Percentiles rank a stretch among this genome's conserved stretches.
phyloP scores from a whole-genome alignment of 2,329 filamentous ascomycete species.

The Pseudogymnoascus sp. region DNA sequence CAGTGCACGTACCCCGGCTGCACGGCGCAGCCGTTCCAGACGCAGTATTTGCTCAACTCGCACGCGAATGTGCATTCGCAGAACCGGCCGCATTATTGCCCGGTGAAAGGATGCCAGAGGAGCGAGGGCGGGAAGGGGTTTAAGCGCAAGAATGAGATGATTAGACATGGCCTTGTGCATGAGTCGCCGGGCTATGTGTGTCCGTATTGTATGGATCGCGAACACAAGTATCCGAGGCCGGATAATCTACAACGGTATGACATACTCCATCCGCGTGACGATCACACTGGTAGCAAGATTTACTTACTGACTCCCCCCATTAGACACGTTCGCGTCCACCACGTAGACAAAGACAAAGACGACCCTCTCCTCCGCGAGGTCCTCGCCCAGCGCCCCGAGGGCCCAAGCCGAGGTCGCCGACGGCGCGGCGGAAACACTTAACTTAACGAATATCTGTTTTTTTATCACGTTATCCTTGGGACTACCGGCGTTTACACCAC shows the following conservation, averaged over 20 bases:
- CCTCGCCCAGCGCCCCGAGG: constrained; percentile 75
- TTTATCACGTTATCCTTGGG: not conserved
- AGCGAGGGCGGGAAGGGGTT: constrained; percentile 59
- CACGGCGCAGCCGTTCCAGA: constrained; percentile 66
- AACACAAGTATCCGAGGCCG: constrained; percentile 89
- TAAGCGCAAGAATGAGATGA: constrained; percentile 68
- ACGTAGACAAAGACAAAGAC: constrained; percentile 81
- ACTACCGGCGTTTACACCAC: not conserved
- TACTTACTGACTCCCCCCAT: not conserved
- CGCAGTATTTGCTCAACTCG: constrained; percentile 68
- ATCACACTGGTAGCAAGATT: not conserved
- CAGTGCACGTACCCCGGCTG: constrained; percentile 57
- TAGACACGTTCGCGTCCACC: constrained; percentile 89
- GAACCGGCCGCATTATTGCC: constrained; percentile 57
- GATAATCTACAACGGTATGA: constrained; percentile 86
- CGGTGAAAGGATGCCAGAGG: constrained; percentile 53
- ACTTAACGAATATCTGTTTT: not conserved
- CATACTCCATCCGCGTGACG: not conserved
- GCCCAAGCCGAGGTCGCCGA: constrained; percentile 70
- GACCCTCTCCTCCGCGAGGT: constrained; percentile 75
- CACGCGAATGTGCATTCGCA: constrained; percentile 67
- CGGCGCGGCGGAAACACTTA: constrained; percentile 45
- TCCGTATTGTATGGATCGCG: constrained; percentile 87
- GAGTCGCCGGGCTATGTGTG: constrained; percentile 92
- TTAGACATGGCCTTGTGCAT: constrained; percentile 76